A percentile compares a stretch with the other conserved stretches of the same genome.
These are phyloP conservation scores for Cerioporus squamosus DNA, from an alignment of 1,284 basidiomycete species.

Conservation along the genomic window DNA sequence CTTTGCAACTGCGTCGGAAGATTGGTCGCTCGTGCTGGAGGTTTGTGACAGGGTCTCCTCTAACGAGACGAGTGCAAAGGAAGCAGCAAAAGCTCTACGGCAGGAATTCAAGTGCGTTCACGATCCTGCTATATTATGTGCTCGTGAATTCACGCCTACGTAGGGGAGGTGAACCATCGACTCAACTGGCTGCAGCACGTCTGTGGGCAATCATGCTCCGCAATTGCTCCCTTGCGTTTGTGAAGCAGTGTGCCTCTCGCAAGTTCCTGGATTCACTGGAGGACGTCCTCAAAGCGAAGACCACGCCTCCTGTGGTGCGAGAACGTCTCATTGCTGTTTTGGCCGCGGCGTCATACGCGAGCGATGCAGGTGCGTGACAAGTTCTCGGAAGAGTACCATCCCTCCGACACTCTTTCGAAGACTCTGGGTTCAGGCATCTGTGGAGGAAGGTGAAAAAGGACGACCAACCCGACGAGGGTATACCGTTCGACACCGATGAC, in stretches of 20 bases:
- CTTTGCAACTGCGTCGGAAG: slow-evolving; percentile 75
- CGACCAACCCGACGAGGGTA: slow-evolving; percentile 75
- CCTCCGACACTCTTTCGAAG: slow-evolving; percentile 24
- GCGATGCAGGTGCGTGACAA: slow-evolving; percentile 45
- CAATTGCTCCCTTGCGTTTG: slow-evolving; percentile 68
- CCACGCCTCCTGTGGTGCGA: slow-evolving; percentile 72
- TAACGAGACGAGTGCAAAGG: slow-evolving; percentile 71
- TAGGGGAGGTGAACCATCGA: slow-evolving; percentile 71
- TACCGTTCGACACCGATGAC: slow-evolving; percentile 76
- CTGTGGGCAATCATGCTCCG: slow-evolving; percentile 86
- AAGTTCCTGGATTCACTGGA: slow-evolving; percentile 80
- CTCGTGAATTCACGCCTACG: neutral
- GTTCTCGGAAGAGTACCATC: neutral
- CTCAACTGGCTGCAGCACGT: slow-evolving; percentile 72
- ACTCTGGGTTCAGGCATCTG: slow-evolving; percentile 61
- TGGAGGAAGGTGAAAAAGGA: slow-evolving; percentile 72
- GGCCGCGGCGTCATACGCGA: slow-evolving; percentile 71
- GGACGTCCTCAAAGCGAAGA: slow-evolving; percentile 60
- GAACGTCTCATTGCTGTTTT: slow-evolving; percentile 75
- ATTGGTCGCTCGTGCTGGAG: slow-evolving; percentile 78
- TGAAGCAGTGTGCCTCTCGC: slow-evolving; percentile 68
- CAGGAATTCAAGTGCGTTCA: slow-evolving; percentile 77
- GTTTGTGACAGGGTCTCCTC: slow-evolving; percentile 76
- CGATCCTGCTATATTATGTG: neutral
- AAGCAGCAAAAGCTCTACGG: slow-evolving; percentile 72